phyloP scores from a whole-genome alignment of 345 rosid species.

The Sisymbrium irio region DNA sequence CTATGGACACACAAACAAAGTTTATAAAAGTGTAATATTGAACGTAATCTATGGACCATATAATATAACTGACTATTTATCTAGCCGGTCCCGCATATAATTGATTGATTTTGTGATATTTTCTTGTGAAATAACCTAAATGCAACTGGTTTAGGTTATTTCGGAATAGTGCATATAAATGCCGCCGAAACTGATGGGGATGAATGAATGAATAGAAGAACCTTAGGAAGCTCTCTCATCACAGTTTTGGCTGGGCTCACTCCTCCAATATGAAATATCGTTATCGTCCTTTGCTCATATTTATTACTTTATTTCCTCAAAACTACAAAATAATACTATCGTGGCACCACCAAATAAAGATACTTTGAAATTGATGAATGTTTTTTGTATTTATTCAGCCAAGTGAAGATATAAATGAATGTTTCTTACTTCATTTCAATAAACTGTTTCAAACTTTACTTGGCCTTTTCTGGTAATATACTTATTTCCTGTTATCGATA shows the following conservation, averaged over 20 bases:
- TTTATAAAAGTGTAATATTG: background rate
- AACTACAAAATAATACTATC: slow-evolving; percentile 27
- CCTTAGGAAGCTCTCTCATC: slow-evolving; percentile 5
- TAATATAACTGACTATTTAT: background rate
- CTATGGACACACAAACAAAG: background rate
- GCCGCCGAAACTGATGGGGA: slow-evolving; percentile 33
- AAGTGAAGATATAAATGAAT: slow-evolving; percentile 24
- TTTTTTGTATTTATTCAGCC: slow-evolving; percentile 24
- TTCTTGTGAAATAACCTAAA: background rate
- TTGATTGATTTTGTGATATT: background rate
- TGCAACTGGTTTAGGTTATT: background rate
- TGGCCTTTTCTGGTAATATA: slow-evolving; percentile 22
- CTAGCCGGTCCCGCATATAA: background rate
- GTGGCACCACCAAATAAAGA: slow-evolving; percentile 35
- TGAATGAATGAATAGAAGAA: slow-evolving; percentile 13
- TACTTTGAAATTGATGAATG: slow-evolving; percentile 27
- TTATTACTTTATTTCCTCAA: slow-evolving; percentile 32
- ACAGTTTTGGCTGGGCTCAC: slow-evolving; percentile 19
- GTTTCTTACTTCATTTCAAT: slow-evolving; percentile 25
- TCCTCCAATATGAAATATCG: slow-evolving; percentile 25
- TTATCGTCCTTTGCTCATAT: slow-evolving; percentile 31
- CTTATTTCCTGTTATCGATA: background rate
- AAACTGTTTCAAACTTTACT: slow-evolving; percentile 14
- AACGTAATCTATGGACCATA: background rate
- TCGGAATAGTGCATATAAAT: slow-evolving; percentile 4